A percentile compares a stretch with the other conserved stretches of the same genome.
phyloP scores from a whole-genome alignment of 78 protist genomes.

The Dictyostelium intermedium region DNA sequence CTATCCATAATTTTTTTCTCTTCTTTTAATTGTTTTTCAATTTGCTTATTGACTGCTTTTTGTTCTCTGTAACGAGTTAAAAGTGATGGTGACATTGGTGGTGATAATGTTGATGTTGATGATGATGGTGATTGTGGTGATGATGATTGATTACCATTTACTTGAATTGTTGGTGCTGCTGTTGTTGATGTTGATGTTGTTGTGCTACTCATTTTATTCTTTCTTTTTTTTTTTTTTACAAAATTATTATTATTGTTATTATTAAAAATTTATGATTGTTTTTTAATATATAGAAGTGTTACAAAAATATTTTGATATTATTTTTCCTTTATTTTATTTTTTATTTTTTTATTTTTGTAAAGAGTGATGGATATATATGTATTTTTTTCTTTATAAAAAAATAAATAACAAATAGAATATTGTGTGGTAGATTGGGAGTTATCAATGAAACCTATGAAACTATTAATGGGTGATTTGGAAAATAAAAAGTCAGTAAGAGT shows the following conservation, averaged over 20 bases:
- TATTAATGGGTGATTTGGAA: not conserved
- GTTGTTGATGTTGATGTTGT: not conserved
- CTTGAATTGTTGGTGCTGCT: not conserved
- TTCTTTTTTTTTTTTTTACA: not conserved
- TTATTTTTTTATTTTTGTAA: no score
- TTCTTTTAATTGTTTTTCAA: slow-evolving; percentile 54
- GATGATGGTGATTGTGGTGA: slow-evolving; percentile 1
- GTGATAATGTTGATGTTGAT: slow-evolving; percentile 1
- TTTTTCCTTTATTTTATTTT: no score
- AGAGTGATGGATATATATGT: no score
- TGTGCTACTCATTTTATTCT: not conserved
- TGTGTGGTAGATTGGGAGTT: not conserved
- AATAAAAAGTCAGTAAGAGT: not conserved
- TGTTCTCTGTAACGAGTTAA: slow-evolving; percentile 19
- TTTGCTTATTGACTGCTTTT: slow-evolving; percentile 16
- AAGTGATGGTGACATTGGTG: slow-evolving; percentile 8
- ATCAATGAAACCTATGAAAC: not conserved
- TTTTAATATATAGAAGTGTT: not conserved
- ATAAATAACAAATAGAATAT: no score
- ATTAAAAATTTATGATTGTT: no score
- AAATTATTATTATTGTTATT: no score
- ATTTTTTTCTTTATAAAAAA: no score
- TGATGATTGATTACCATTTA: slow-evolving; percentile 4
- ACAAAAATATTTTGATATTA: not conserved
- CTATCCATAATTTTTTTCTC: slow-evolving; percentile 25